Evolutionary conservation across 257 asterid genomes (phyloP).

Genomic region (Thymus quinquecostatus): DNA sequence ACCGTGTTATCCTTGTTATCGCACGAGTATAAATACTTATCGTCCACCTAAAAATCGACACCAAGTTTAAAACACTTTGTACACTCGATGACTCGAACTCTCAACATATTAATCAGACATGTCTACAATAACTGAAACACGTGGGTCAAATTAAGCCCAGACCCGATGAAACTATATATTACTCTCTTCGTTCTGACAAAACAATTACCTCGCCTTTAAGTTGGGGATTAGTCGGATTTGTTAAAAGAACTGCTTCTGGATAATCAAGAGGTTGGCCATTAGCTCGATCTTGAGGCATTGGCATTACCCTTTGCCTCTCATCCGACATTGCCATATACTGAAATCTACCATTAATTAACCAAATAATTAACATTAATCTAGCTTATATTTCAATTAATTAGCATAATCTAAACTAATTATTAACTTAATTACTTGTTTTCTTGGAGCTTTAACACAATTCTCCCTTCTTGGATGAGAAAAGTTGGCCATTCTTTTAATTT

Average conservation of each 20-base stretch:
- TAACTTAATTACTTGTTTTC: conserved; percentile 31
- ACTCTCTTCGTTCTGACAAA: no score
- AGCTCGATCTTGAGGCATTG: conserved; percentile 43
- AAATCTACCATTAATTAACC: conserved; percentile 38
- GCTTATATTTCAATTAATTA: no score
- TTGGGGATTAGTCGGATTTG: conserved; percentile 37
- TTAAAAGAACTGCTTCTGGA: conserved; percentile 57
- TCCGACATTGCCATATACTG: conserved; percentile 66
- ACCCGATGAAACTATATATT: no score
- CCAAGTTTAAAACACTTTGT: no score
- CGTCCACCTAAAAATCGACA: conserved; percentile 59
- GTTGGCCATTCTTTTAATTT: conserved; percentile 48
- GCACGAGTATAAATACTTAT: conserved; percentile 57
- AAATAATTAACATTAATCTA: not conserved
- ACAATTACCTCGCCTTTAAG: conserved; percentile 46
- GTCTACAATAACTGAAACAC: no score
- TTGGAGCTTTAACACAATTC: conserved; percentile 53
- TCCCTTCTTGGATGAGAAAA: conserved; percentile 43
- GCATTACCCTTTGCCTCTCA: conserved; percentile 59
- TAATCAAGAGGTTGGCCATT: conserved; percentile 48
- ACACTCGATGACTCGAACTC: no score
- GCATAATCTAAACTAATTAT: not conserved
- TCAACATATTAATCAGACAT: no score
- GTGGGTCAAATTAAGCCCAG: no score
- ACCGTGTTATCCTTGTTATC: conserved; percentile 59